A percentile compares a stretch with the other conserved stretches of the same genome.
These are phyloP conservation scores for Planoprotostelium fungivorum DNA, from an alignment of 78 protist species.

Conservation along the genomic window DNA sequence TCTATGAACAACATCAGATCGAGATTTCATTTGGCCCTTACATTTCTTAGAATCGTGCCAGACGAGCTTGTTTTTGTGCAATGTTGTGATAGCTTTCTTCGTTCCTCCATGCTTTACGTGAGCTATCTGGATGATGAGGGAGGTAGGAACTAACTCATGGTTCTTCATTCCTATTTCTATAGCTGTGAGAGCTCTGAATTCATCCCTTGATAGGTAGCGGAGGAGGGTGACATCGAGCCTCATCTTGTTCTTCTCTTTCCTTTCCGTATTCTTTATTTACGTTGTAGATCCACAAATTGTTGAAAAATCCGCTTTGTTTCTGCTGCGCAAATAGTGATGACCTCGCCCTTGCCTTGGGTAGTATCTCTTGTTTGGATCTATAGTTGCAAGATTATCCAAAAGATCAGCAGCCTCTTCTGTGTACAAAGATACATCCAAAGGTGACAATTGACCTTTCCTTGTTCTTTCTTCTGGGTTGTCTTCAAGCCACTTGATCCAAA, in stretches of 20 bases:
- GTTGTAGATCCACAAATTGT: too few relatives aligned
- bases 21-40: neutral
- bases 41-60: constrained; percentile 72
- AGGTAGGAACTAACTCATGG: constrained; percentile 91
- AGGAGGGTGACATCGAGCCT: constrained; percentile 64
- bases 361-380: neutral
- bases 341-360: constrained; percentile 6
- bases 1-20: constrained; percentile 15
- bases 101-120: constrained; percentile 71
- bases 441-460: neutral
- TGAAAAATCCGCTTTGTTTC: too few relatives aligned
- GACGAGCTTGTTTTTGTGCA: constrained; percentile 78
- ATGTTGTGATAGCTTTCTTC: constrained; percentile 32
- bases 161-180: constrained; percentile 90
- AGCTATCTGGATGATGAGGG: constrained; percentile 80
- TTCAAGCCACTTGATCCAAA: neutral
- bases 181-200: constrained; percentile 89
- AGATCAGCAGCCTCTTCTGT: neutral
- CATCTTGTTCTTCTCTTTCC: too few relatives aligned
- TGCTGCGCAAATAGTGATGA: too few relatives aligned
- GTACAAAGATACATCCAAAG: neutral
- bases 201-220: constrained; percentile 82
- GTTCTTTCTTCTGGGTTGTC: neutral
- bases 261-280: too few relatives aligned
- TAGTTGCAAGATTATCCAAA: neutral